These are phyloP conservation scores for Gentiana dahurica DNA, from an alignment of 257 asterid genomes.

Conservation along the genomic window DNA sequence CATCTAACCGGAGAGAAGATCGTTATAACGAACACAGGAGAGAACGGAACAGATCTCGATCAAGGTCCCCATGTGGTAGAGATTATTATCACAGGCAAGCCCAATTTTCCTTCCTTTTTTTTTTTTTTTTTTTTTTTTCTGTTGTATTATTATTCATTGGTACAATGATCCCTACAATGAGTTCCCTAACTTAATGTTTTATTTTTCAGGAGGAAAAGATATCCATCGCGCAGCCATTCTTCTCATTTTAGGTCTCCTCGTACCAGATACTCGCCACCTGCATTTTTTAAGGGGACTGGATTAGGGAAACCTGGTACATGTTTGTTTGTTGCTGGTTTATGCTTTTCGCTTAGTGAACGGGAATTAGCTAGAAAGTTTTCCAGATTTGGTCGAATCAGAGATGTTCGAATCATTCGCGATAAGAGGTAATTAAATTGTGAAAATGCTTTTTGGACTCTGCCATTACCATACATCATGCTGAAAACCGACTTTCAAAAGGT, in stretches of 20 bases:
- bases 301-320: slow-evolving; percentile 18
- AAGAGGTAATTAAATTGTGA: slow-evolving; percentile 11
- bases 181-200: no score
- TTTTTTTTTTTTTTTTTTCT: background rate
- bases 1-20: slow-evolving; percentile 9
- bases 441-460: background rate
- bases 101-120: slow-evolving; percentile 6
- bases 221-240: slow-evolving; percentile 5
- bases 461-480: no score
- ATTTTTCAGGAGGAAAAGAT: slow-evolving; percentile 9
- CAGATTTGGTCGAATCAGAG: slow-evolving; percentile 14
- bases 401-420: slow-evolving; percentile 19
- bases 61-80: slow-evolving; percentile 18
- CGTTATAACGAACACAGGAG: slow-evolving; percentile 5
- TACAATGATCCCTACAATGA: no score
- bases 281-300: slow-evolving; percentile 16
- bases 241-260: slow-evolving; percentile 1
- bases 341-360: slow-evolving; percentile 17
- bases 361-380: slow-evolving; percentile 24
- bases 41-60: slow-evolving; percentile 9
- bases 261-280: slow-evolving; percentile 8
- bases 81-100: slow-evolving; percentile 8
- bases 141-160: background rate
- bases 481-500: no score
- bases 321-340: slow-evolving; percentile 20